Evolutionary conservation across 306 rosid species (phyloP), one percentile per base, ranked within the genome.

Genomic region (Cucurbita maxima): DNA sequence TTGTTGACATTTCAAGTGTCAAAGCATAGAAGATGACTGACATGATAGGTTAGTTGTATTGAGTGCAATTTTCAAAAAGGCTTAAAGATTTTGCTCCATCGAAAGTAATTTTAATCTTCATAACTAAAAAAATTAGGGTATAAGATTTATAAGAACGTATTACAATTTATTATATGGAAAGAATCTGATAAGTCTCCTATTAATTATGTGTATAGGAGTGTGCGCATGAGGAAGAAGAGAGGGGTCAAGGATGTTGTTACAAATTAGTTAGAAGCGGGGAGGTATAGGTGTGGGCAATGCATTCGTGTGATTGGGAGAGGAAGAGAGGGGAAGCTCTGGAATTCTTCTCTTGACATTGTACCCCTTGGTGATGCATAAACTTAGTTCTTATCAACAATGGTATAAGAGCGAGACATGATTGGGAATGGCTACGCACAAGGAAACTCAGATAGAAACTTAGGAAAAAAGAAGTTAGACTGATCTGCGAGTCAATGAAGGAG

Each of bases 81-180:
- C 15, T 45, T 67, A 45, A 67, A 67, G 72, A 12, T 67, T 67
- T 45, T 67, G 56, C 40, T 67, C 40, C 72, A 66, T 66, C n/a
- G 5, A 45, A 22, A 13, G 40, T 13, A 44, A 11, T 22, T 67
- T 6, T 7, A 8, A 4, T 67, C 19, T 67, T 67, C 6, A 14
- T 19, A 12, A 22, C 51, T 11, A 45, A 5, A 16, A 25, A 40
- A 6, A 13, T 20, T 44, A 22, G 56, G 10, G 12, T 5, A 22
- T 44, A 20, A 40, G 43, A 66, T 20, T 9, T 71, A 71, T 37
- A 16, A 52, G 15, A 50, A n/a, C 34, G 68, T 37, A 75, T 67
- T 36, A 72, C 68, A 60, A 14, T 9, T 50, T 50, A n/a, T 5
- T 50, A 50, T 13, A 50, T 12, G 54, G 54, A 50, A n/a, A 50